A percentile compares a stretch with the other conserved stretches of the same genome.
Conservation (phyloP, 1,284 basidiomycete genomes). For the Flammula alnicola region DNA sequence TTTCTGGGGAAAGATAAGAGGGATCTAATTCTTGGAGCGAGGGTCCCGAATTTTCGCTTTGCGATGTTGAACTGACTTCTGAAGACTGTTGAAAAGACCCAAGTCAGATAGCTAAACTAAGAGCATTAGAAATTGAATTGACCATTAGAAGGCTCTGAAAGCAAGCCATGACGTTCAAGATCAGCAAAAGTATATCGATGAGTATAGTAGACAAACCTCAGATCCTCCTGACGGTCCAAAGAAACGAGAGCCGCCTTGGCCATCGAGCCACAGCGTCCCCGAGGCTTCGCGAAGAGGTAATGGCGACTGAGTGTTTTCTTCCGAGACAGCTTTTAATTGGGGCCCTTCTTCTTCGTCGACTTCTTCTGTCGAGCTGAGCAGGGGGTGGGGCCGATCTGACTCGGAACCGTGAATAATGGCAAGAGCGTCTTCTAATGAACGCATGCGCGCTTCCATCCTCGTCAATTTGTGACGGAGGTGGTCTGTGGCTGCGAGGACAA, state of each 20-base stretch:
- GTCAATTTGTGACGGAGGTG: slow-evolving; percentile 48
- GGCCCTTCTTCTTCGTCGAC: slow-evolving; percentile 33
- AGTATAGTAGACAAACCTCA: slow-evolving; percentile 35
- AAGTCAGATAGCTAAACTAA: slow-evolving; percentile 6
- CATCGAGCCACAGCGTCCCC: slow-evolving; percentile 43
- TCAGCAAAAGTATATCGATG: background rate
- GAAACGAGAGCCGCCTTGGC: slow-evolving; percentile 41
- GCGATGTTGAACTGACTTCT: background rate
- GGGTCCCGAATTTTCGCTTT: slow-evolving; percentile 16
- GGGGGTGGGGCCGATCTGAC: slow-evolving; percentile 42
- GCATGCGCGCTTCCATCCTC: slow-evolving; percentile 50
- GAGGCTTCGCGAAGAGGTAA: slow-evolving; percentile 29
- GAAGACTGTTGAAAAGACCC: slow-evolving; percentile 13
- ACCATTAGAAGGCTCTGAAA: slow-evolving; percentile 48
- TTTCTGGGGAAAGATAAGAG: slow-evolving; percentile 46
- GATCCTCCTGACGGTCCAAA: slow-evolving; percentile 49
- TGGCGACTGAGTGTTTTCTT: slow-evolving; percentile 22
- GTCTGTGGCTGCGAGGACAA: slow-evolving; percentile 54
- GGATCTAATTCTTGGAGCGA: slow-evolving; percentile 42
- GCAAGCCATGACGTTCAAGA: slow-evolving; percentile 8
- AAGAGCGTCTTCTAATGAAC: slow-evolving; percentile 54
- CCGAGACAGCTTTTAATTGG: slow-evolving; percentile 30
- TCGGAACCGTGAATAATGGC: slow-evolving; percentile 43
- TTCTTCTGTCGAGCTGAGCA: slow-evolving; percentile 31
- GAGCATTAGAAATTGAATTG: slow-evolving; percentile 20